Conservation (phyloP, 2,329 filamentous ascomycete genomes). For the Colletotrichum sublineola region DNA sequence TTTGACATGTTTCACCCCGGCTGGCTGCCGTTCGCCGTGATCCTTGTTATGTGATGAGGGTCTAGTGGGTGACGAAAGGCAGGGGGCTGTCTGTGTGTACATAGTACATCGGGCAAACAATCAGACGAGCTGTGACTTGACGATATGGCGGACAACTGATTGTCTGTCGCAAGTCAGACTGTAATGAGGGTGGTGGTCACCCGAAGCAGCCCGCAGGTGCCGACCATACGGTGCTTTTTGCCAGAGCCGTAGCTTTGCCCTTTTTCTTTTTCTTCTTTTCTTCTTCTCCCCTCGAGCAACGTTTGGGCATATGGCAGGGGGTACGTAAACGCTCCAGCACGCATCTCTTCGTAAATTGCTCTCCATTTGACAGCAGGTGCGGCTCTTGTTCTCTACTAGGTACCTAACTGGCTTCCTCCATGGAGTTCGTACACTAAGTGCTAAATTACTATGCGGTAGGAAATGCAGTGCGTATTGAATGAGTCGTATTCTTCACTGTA, state of each 20-base stretch:
- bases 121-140: not conserved
- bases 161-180: slow-evolving; percentile 29
- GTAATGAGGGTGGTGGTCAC: slow-evolving; percentile 19
- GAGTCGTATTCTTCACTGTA: not conserved
- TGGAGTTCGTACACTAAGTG: not conserved
- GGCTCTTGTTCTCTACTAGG: not conserved
- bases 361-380: slow-evolving; percentile 23
- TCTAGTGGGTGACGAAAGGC: not conserved
- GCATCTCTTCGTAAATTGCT: slow-evolving; percentile 20
- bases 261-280: not conserved
- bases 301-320: slow-evolving; percentile 10
- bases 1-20: slow-evolving; percentile 24
- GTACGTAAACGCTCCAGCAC: not conserved
- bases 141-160: not conserved
- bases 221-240: not conserved
- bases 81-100: not conserved
- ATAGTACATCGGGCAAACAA: not conserved
- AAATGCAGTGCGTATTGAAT: not conserved
- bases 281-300: not conserved
- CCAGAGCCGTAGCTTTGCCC: slow-evolving; percentile 10
- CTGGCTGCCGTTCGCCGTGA: not conserved
- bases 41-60: not conserved
- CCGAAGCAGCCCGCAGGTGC: slow-evolving; percentile 9
- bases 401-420: not conserved
- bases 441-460: not conserved